Base-by-base conservation (phyloP, 352 stramenopile genomes). In the Pythium myriotylum region DNA sequence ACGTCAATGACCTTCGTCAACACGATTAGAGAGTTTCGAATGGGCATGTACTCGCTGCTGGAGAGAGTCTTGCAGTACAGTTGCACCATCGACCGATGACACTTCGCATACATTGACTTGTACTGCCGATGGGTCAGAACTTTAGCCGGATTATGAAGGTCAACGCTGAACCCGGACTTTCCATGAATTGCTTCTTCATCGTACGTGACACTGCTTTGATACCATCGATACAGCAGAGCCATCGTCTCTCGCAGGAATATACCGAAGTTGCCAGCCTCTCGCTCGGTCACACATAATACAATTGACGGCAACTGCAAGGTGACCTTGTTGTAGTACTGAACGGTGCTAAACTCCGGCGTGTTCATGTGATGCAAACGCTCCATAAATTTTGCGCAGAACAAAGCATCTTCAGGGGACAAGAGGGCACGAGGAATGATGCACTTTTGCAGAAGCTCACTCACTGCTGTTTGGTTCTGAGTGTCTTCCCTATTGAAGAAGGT, bases 1-100 rank as follows among this genome's bases (percentile, higher is more conserved):
- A 95, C 86, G 42, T 94, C 86, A 45, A 94, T 92, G 19, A 94
- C 61, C 65, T 96, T 96, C n/a, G 79, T 95, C n/a, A 96, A 65
- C 17, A 96, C 76, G 33, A 96, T 77, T 10, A 96, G 69, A 47
- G 84, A 90, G 70, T 92, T 94, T 39, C 88, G 82, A 45, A 92
- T 94, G 7, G 73, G 72, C 86, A 95, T 95, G 69, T 95, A 92
- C 64, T 92, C 73, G 49, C 68, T 78, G 57, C 74, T 84, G 12
- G 71, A 73, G 1, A 96, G 59, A 13, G 84, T 84, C 22, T 76
- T 79, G 6, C 59, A 73, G 54, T 88, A 94, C 8, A 92, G 77
- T 10, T 74, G 67, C 23, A 88, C 78, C 57, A 89, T 79, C 33
- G 80, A 76, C 7, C 83, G 76, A 54, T 94, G 84, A 77, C 87